These are phyloP conservation scores for Aureobasidium pullulans DNA, from an alignment of 2,329 filamentous ascomycete genomes.

Conservation along the genomic window DNA sequence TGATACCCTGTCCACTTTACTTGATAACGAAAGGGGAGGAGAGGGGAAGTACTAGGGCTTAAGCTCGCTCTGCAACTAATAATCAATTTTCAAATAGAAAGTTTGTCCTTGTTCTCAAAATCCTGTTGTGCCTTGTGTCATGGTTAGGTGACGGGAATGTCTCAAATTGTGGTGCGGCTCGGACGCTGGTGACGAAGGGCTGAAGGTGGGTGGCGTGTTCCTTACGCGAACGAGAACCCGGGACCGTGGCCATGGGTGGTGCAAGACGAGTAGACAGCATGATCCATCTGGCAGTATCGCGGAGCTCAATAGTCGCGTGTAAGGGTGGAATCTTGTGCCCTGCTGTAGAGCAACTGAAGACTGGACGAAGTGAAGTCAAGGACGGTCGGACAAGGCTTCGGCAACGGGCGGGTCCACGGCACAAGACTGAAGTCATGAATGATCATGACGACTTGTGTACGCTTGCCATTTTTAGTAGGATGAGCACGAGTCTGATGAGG, in stretches of 20 bases:
- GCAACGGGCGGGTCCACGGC: neutral
- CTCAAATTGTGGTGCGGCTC: neutral
- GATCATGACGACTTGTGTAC: neutral
- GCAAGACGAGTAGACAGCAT: neutral
- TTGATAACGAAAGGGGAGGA: constrained; percentile 8
- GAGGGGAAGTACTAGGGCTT: constrained; percentile 6
- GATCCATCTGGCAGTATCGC: neutral
- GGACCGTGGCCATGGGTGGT: neutral
- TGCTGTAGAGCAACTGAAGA: neutral
- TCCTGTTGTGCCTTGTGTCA: neutral
- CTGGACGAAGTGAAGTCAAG: neutral
- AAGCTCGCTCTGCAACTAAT: constrained; percentile 10
- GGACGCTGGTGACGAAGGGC: neutral
- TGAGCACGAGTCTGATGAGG: too few species aligned
- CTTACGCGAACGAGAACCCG: neutral
- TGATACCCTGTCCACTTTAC: constrained; percentile 15
- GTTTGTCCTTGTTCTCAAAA: neutral
- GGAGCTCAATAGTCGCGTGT: neutral
- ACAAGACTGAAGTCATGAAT: neutral
- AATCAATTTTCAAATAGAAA: constrained; percentile 6
- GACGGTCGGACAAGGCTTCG: constrained; percentile 1
- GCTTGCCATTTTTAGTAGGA: too few species aligned
- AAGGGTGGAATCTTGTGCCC: too few species aligned
- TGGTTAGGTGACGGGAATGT: neutral
- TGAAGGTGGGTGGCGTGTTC: neutral